A percentile compares a stretch with the other conserved stretches of the same genome.
These are phyloP conservation scores for Paramecium caudatum DNA, from an alignment of 73 alveolate genomes.

Conservation along the genomic window DNA sequence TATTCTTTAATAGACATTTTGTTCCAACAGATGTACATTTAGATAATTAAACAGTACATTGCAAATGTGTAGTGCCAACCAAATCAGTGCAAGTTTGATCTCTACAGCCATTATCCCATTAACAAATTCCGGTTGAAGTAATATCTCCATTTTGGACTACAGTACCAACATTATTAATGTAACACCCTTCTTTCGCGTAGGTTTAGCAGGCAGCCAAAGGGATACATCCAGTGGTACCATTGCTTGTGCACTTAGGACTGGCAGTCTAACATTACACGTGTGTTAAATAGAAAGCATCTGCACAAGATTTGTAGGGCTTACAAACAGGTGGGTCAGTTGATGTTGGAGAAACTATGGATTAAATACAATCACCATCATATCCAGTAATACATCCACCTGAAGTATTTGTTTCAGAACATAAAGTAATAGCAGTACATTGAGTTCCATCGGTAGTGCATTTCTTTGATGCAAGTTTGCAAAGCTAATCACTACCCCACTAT, in stretches of 20 bases:
- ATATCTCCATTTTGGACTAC: not conserved
- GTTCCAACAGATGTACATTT: slow-evolving; percentile 1
- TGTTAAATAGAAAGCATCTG: not conserved
- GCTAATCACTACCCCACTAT: not conserved
- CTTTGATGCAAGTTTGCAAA: not conserved
- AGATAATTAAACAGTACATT: not conserved
- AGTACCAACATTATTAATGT: not conserved
- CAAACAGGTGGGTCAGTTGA: not conserved
- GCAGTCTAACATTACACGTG: not conserved
- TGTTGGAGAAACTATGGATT: too few relatives aligned
- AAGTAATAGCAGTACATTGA: not conserved
- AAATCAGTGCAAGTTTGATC: not conserved
- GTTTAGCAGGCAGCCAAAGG: not conserved
- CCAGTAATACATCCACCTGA: not conserved
- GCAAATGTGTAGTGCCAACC: not conserved
- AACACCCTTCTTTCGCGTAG: not conserved
- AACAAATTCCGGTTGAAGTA: slow-evolving; percentile 20
- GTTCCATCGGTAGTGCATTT: not conserved
- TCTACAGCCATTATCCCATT: not conserved
- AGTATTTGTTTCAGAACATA: not conserved
- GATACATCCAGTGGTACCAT: not conserved
- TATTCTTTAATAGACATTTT: not conserved
- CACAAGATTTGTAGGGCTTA: not conserved
- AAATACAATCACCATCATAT: not conserved
- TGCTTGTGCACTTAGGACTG: not conserved